phyloP scores from a whole-genome alignment of 768 basidiomycete species.

The Lepiota venenata region DNA sequence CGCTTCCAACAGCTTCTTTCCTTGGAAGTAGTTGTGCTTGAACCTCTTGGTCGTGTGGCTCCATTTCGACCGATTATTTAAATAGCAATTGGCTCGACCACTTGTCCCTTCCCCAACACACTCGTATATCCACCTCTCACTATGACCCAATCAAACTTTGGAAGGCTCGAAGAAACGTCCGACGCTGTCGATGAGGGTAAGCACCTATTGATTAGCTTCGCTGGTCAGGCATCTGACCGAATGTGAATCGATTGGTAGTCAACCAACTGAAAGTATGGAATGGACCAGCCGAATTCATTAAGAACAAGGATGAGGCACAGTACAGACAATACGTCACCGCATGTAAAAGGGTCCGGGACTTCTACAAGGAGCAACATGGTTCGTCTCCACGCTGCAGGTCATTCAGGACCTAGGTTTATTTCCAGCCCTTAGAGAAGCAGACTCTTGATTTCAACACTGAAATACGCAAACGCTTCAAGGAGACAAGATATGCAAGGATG shows the following conservation, averaged over 20 bases:
- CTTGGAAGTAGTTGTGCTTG: neutral
- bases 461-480: conserved; percentile 39
- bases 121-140: neutral
- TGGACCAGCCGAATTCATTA: conserved; percentile 53
- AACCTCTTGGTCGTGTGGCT: too few relatives aligned
- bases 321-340: conserved; percentile 76
- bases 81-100: neutral
- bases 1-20: neutral
- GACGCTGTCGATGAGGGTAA: conserved; percentile 48
- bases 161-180: conserved; percentile 40
- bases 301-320: conserved; percentile 57
- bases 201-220: neutral
- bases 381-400: neutral
- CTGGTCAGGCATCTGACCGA: neutral
- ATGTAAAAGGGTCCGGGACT: conserved; percentile 73
- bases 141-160: conserved; percentile 19
- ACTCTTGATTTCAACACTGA: conserved; percentile 83
- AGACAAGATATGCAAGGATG: conserved; percentile 3
- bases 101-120: neutral
- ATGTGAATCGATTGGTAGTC: conserved; percentile 34
- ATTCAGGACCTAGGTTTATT: neutral
- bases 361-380: conserved; percentile 83
- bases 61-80: neutral
- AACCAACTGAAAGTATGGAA: conserved; percentile 71
- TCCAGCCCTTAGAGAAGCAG: conserved; percentile 61